Base-by-base conservation (phyloP, 2,329 filamentous ascomycete species). In the Graphilbum fragrans region DNA sequence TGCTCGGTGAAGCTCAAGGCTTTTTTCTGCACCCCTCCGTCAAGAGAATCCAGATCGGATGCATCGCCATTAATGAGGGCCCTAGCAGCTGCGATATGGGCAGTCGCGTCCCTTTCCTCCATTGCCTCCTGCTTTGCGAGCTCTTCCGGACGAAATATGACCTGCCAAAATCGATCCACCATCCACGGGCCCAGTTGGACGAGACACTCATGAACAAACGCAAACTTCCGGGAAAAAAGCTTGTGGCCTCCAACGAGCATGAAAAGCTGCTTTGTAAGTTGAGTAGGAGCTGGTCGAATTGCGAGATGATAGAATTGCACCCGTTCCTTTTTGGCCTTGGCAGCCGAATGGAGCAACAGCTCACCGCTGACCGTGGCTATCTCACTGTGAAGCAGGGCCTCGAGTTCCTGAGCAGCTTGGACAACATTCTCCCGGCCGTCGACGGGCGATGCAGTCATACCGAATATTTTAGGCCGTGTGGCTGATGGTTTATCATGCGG, bases 401-500 rank as follows among this genome's bases (percentile, higher is more conserved):
- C 90, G 0, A 98, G 71, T 41, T 84, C 77, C 45, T 65, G 63
- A 0, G 85, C 83, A 31, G 84, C 85, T 45, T 75, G 66, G 16
- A 69, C 66, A 22, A 94, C 71, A 49, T 94, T 79, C 0, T 74
- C 72, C 53, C 85, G 82, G 0, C 85, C 78, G 61, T 96, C 88
- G 3, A 95, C 81, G 1, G 92, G 92, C 0, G 92, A 96, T 8
- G 92, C 92, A 2, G 92, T 98, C 90, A 96, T 95, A 21, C 90
- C 90, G 49, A 98, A 83, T 18, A 98, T 79, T 31, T 80, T 81
- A 4, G 92, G 92, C 5, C 77, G 70, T 37, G 61, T 63, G 0
- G 55, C 51, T 35, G 61, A 63, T 0, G 55, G 51, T 0, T 57
- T 47, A 23, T 69, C 64, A 3, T 69, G 60, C 2, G 76, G 52